phyloP scores from a whole-genome alignment of 2,329 filamentous ascomycete species.

The Ilyonectria mors-panacis region DNA sequence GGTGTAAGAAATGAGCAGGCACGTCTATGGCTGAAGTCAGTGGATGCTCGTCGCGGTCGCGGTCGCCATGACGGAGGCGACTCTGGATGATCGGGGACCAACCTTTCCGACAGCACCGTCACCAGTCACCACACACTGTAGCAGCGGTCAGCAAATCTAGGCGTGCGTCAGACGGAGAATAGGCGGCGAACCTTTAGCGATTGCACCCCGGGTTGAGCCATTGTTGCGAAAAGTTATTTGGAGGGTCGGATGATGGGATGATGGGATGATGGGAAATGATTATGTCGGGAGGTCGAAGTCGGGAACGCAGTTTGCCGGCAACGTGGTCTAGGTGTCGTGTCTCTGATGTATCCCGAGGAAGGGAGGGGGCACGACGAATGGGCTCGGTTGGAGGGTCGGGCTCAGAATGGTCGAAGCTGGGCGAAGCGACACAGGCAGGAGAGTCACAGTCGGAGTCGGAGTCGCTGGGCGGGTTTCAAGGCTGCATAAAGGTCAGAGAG shows the following conservation, averaged over 20 bases:
- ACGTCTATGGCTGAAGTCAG: slow-evolving; percentile 77
- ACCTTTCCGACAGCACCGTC: slow-evolving; percentile 99
- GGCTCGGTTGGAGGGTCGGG: slow-evolving; percentile 12
- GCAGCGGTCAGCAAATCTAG: slow-evolving; percentile 50
- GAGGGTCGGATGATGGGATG: slow-evolving; percentile 20
- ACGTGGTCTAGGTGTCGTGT: slow-evolving; percentile 20
- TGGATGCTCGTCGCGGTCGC: slow-evolving; percentile 22
- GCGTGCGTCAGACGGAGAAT: slow-evolving; percentile 35
- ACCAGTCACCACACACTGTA: slow-evolving; percentile 96
- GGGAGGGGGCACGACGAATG: slow-evolving; percentile 17
- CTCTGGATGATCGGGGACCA: slow-evolving; percentile 32
- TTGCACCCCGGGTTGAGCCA: slow-evolving; percentile 88
- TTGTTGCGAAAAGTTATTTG: slow-evolving; percentile 54
- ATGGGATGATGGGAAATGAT: slow-evolving; percentile 17
- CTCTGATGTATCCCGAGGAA: slow-evolving; percentile 21
- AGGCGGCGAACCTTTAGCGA: slow-evolving; percentile 82
- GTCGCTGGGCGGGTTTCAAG: slow-evolving; percentile 42
- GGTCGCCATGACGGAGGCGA: slow-evolving; percentile 4
- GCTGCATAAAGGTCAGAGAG: slow-evolving; percentile 48
- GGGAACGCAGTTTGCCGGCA: slow-evolving; percentile 15
- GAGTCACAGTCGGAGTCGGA: slow-evolving; percentile 14
- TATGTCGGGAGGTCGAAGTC: slow-evolving; percentile 13
- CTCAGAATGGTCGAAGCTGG: slow-evolving; percentile 18
- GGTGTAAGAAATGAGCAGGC: slow-evolving; percentile 98
- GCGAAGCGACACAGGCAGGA: slow-evolving; percentile 28